Evolutionary conservation across 2,329 filamentous ascomycete genomes (phyloP).

Genomic region (Knoxdaviesia capensis): DNA sequence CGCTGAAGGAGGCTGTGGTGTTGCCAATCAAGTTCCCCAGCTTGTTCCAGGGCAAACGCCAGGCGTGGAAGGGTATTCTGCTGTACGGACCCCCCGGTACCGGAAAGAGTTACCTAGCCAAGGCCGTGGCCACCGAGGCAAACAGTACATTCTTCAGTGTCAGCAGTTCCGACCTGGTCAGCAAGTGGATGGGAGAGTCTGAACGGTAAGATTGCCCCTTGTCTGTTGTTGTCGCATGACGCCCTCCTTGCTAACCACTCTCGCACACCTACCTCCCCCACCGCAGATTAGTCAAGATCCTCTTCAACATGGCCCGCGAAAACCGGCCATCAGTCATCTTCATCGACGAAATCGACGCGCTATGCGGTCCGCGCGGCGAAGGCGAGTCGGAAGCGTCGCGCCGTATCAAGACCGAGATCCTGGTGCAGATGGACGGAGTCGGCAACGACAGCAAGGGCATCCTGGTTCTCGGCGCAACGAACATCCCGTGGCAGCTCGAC

Average conservation of each 20-base stretch:
- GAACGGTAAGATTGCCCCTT: slow-evolving; percentile 44
- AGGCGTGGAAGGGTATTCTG: slow-evolving; percentile 96
- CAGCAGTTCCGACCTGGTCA: slow-evolving; percentile 89
- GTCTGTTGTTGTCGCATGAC: slow-evolving; percentile 5
- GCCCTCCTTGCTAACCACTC: not conserved
- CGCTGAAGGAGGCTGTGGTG: slow-evolving; percentile 92
- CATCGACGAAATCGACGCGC: slow-evolving; percentile 92
- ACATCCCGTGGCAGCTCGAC: slow-evolving; percentile 97
- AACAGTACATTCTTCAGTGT: slow-evolving; percentile 99
- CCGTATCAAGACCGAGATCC: slow-evolving; percentile 93
- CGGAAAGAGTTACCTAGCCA: slow-evolving; percentile 92
- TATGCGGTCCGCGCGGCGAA: slow-evolving; percentile 81
- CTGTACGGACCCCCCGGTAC: slow-evolving; percentile 92
- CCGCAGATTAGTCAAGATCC: slow-evolving; percentile 70
- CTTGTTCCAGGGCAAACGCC: slow-evolving; percentile 83
- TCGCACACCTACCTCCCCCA: not conserved
- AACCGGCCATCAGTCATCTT: slow-evolving; percentile 98
- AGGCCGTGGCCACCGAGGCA: slow-evolving; percentile 92
- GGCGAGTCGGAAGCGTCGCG: slow-evolving; percentile 94
- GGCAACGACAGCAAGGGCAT: slow-evolving; percentile 90
- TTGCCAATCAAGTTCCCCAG: slow-evolving; percentile 97
- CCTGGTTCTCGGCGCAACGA: slow-evolving; percentile 85
- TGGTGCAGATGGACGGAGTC: slow-evolving; percentile 98
- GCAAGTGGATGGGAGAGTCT: slow-evolving; percentile 99
- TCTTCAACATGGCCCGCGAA: slow-evolving; percentile 95